These are phyloP conservation scores for Globisporangium megalacanthum DNA, from an alignment of 352 stramenopile genomes.

Conservation along the genomic window DNA sequence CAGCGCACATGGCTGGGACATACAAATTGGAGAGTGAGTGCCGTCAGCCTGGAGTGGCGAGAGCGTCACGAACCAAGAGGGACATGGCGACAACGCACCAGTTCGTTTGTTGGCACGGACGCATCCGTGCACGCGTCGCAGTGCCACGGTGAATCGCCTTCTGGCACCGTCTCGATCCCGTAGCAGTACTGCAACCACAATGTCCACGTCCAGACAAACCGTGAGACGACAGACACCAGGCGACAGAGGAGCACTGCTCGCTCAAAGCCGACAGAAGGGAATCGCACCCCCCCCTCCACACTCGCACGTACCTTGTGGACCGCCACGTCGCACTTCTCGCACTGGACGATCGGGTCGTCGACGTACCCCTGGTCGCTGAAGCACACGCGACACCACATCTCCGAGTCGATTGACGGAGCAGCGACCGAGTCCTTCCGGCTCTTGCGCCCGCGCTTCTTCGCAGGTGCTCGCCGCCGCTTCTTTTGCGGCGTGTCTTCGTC, in stretches of 20 bases:
- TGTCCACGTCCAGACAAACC: neutral
- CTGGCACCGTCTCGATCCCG: constrained; percentile 71
- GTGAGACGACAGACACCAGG: neutral
- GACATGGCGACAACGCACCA: constrained; percentile 25
- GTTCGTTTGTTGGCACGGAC: constrained; percentile 31
- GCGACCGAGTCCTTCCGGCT: constrained; percentile 33
- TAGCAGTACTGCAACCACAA: constrained; percentile 72
- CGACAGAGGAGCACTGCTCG: too few relatives aligned
- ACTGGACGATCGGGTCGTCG: constrained; percentile 86
- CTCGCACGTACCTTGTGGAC: constrained; percentile 69
- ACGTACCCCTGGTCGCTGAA: constrained; percentile 85
- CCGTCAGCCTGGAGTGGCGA: neutral
- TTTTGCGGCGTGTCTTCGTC: constrained; percentile 26
- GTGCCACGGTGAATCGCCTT: constrained; percentile 80
- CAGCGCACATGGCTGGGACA: constrained; percentile 70
- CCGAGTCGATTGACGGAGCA: constrained; percentile 63
- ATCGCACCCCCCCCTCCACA: neutral
- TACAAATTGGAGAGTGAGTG: constrained; percentile 26
- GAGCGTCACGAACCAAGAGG: neutral
- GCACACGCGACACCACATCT: constrained; percentile 89
- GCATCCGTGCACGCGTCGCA: constrained; percentile 73
- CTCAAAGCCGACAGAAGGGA: neutral
- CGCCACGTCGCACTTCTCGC: constrained; percentile 76
- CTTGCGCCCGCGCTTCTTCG: constrained; percentile 26
- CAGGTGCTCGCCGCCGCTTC: constrained; percentile 15